phyloP scores from a whole-genome alignment of 2,329 filamentous ascomycete species.

The Emydomyces testavorans region DNA sequence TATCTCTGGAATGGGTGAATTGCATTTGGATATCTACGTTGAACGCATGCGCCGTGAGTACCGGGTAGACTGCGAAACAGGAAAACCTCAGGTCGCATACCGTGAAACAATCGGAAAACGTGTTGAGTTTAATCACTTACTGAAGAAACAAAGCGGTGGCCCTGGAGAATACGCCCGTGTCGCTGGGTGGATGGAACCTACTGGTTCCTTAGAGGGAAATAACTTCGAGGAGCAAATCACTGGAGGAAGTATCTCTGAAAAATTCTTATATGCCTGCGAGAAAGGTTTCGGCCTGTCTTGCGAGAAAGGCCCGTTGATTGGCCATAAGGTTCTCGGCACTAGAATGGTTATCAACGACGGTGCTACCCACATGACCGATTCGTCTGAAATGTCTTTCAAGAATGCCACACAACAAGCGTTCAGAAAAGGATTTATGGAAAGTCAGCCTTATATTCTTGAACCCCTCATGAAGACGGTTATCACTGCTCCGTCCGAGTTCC shows the following conservation, averaged over 20 bases:
- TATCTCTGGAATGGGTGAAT: slow-evolving; percentile 95
- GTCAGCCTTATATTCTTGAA: slow-evolving; percentile 74
- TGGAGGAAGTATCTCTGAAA: slow-evolving; percentile 86
- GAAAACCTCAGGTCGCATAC: slow-evolving; percentile 92
- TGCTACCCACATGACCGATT: slow-evolving; percentile 94
- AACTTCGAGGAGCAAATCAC: slow-evolving; percentile 76
- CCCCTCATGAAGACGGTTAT: slow-evolving; percentile 98
- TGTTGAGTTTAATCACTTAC: slow-evolving; percentile 79
- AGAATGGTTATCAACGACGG: slow-evolving; percentile 92
- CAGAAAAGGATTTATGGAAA: slow-evolving; percentile 78
- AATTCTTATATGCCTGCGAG: slow-evolving; percentile 85
- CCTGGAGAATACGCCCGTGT: slow-evolving; percentile 93
- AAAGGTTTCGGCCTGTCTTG: slow-evolving; percentile 84
- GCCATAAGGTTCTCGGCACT: slow-evolving; percentile 81
- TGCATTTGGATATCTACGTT: slow-evolving; percentile 94
- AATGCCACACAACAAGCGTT: slow-evolving; percentile 92
- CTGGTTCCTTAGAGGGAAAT: slow-evolving; percentile 60
- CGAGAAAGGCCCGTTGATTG: slow-evolving; percentile 77
- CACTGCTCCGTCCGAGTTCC: slow-evolving; percentile 92
- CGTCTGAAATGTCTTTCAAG: slow-evolving; percentile 92
- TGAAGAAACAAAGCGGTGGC: slow-evolving; percentile 92
- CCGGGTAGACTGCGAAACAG: slow-evolving; percentile 89
- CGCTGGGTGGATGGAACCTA: slow-evolving; percentile 81
- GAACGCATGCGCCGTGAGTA: slow-evolving; percentile 96
- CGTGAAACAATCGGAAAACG: slow-evolving; percentile 77